phyloP scores from a whole-genome alignment of 2,329 filamentous ascomycete genomes.

The Penicillium sp. region DNA sequence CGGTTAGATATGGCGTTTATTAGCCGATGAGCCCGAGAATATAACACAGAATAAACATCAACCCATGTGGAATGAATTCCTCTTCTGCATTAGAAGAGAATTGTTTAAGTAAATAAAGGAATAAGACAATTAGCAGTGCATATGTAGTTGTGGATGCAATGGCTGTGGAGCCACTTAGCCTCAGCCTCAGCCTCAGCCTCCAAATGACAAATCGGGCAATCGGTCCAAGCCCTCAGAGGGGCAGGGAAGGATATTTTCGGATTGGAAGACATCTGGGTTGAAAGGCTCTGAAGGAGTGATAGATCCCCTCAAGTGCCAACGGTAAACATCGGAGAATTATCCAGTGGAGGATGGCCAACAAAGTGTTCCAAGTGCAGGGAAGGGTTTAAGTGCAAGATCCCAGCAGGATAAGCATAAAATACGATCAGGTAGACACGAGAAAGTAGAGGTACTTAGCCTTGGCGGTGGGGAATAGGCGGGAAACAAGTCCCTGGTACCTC shows the following conservation, averaged over 20 bases:
- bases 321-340: no score
- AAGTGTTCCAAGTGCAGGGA: no score
- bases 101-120: no score
- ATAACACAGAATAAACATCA: no score
- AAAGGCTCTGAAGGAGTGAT: no score
- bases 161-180: background rate
- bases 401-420: background rate
- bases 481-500: constrained; percentile 5
- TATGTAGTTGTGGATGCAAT: background rate
- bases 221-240: background rate
- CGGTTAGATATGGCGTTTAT: no score
- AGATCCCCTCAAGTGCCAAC: no score
- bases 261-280: background rate
- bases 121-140: background rate
- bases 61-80: no score
- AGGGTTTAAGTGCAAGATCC: no score
- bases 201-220: background rate
- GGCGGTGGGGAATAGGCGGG: constrained; percentile 8
- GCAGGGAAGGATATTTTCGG: background rate
- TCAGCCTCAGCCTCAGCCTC: background rate
- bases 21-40: no score
- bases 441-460: constrained; percentile 1
- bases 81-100: background rate
- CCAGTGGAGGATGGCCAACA: no score
- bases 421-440: background rate